Base-by-base conservation (phyloP, 805 yeast genomes). In the Brettanomyces nanus region DNA sequence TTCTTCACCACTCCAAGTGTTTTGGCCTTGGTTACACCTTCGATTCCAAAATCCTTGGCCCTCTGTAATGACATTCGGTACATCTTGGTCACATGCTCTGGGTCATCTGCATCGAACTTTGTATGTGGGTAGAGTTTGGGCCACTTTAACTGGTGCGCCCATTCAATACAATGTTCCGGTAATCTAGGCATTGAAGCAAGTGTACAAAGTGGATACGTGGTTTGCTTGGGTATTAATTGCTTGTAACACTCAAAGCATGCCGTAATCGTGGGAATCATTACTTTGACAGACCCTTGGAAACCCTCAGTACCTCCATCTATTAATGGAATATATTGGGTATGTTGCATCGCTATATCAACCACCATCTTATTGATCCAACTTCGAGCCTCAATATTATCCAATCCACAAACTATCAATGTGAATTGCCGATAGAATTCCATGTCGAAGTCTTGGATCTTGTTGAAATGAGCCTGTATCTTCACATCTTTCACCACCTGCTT, bases 271-370 rank as follows among this genome's bases (percentile, higher is more conserved):
- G 98, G 97, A 14, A 87, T 60, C 28, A 90, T 86, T 11, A 86
- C 81, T 50, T 95, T 77, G 11, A 87, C 73, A 51, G 90, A 95
- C 3, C 98, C 98, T 46, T 83, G 73, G 52, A 90, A 81, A 0
- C 97, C 97, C 54, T 90, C 97, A 0, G 95, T 83, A 3, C 97
- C 98, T 4, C 97, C 97, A 55, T 90, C 98, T 13, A 92, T 76
- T 53, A 90, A 57, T 0, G 87, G 86, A 32, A 77, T 75, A 11
- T 70, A 70, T 35, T 65, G 63, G 2, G 73, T 68, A 20, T 45
- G 33, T 0, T 56, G 62, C 34, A 71, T 77, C 4, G 84, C 86
- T 45, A 89, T 50, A 7, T 75, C 66, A 2, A 84, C 75, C 20
- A 90, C 58, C 11, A 75, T 70, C 11, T 72, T 65, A 58, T 90